Conservation (phyloP, 2,329 filamentous ascomycete genomes). For the Metarhizium brunneum region DNA sequence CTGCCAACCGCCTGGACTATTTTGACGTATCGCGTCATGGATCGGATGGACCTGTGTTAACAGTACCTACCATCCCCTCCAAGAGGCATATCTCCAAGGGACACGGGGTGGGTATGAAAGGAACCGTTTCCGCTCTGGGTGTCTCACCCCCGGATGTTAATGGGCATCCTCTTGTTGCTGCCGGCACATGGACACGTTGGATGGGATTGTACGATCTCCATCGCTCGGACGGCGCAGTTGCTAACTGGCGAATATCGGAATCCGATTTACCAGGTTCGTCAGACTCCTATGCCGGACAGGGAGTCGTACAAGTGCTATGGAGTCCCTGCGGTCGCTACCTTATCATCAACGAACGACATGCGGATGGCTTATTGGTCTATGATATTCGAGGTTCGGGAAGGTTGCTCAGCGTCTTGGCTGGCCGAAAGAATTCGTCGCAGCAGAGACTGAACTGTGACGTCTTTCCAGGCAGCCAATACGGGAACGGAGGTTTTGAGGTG, state of each 20-base stretch:
- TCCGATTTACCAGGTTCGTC: conserved; percentile 32
- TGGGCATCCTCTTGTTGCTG: conserved; percentile 38
- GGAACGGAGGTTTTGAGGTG: conserved; percentile 42
- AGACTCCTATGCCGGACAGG: conserved; percentile 46
- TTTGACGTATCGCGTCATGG: conserved; percentile 49
- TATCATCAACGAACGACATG: conserved; percentile 50
- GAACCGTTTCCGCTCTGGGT: conserved; percentile 48
- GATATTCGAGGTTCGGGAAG: conserved; percentile 51
- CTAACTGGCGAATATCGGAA: conserved; percentile 51
- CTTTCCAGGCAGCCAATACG: conserved; percentile 31
- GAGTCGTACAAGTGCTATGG: conserved; percentile 52
- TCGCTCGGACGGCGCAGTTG: conserved; percentile 42
- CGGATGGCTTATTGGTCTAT: conserved; percentile 48
- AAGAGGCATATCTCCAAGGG: conserved; percentile 50
- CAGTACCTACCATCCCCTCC: conserved; percentile 52
- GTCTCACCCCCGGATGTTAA: conserved; percentile 29
- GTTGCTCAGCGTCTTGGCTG: conserved; percentile 44
- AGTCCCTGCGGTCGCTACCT: conserved; percentile 55
- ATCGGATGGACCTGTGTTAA: conserved; percentile 39
- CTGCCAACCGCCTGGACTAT: conserved; percentile 47
- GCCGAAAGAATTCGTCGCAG: conserved; percentile 40
- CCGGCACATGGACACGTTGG: conserved; percentile 56
- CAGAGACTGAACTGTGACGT: conserved; percentile 48
- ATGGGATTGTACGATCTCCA: conserved; percentile 54
- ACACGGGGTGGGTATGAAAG: conserved; percentile 54